Conservation (phyloP, 306 rosid species). For the Trichosanthes truncata region DNA sequence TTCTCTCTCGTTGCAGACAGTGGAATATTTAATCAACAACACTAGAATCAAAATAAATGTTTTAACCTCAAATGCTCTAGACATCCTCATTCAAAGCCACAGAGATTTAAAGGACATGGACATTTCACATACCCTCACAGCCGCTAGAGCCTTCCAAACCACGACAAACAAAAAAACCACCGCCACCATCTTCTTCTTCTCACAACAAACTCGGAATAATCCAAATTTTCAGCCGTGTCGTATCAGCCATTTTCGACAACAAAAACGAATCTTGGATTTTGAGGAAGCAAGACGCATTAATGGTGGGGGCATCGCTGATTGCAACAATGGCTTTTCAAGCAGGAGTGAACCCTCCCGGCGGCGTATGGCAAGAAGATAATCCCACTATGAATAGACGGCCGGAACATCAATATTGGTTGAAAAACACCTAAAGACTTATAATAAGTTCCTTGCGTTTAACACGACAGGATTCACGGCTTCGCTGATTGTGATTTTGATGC, state of each 20-base stretch:
- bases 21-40: slow-evolving; percentile 5
- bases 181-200: no score
- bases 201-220: no score
- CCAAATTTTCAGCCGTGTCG: no score
- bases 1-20: slow-evolving; percentile 6
- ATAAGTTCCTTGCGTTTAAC: neutral
- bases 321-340: slow-evolving; percentile 30
- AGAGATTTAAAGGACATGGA: neutral
- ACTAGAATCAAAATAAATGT: slow-evolving; percentile 15
- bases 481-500: neutral
- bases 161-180: no score
- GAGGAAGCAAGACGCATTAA: no score
- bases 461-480: neutral
- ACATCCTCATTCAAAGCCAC: slow-evolving; percentile 10
- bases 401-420: neutral
- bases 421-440: neutral
- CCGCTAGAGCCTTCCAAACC: neutral
- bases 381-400: neutral
- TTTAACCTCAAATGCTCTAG: slow-evolving; percentile 17
- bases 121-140: neutral
- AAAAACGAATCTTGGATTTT: no score
- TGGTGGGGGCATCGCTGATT: neutral
- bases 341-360: slow-evolving; percentile 24
- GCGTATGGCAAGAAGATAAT: slow-evolving; percentile 19
- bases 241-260: no score